These are phyloP conservation scores for Botrytis fragariae DNA, from an alignment of 2,329 filamentous ascomycete genomes.

Conservation along the genomic window DNA sequence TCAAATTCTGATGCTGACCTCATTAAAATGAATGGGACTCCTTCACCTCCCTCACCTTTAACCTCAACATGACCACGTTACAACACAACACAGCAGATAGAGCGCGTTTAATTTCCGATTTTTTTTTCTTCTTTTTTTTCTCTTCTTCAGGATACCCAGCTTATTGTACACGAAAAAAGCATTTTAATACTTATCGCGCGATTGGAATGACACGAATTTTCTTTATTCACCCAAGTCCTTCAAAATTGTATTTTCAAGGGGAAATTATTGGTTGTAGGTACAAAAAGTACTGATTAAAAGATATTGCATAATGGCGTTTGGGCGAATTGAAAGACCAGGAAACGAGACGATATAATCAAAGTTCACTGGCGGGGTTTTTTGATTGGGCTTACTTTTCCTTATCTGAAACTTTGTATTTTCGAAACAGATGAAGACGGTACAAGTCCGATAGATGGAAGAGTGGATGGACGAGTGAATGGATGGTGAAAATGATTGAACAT, in stretches of 20 bases:
- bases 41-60: conserved; percentile 1
- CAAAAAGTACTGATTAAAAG: neutral
- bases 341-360: conserved; percentile 1
- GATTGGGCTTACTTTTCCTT: neutral
- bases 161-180: conserved; percentile 17
- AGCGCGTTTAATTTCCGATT: neutral
- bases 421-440: neutral
- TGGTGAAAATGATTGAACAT: neutral
- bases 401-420: neutral
- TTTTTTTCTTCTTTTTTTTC: neutral
- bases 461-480: neutral
- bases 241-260: neutral
- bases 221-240: neutral
- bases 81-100: neutral
- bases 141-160: conserved; percentile 15
- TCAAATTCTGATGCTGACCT: neutral
- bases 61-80: neutral
- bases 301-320: conserved; percentile 9
- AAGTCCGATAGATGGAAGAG: neutral
- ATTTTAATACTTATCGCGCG: conserved; percentile 16
- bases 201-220: conserved; percentile 11
- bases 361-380: neutral
- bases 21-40: neutral
- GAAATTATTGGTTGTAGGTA: neutral
- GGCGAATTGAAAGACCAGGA: neutral